phyloP scores from a whole-genome alignment of 768 basidiomycete species.

The Amanita pallidorosea region DNA sequence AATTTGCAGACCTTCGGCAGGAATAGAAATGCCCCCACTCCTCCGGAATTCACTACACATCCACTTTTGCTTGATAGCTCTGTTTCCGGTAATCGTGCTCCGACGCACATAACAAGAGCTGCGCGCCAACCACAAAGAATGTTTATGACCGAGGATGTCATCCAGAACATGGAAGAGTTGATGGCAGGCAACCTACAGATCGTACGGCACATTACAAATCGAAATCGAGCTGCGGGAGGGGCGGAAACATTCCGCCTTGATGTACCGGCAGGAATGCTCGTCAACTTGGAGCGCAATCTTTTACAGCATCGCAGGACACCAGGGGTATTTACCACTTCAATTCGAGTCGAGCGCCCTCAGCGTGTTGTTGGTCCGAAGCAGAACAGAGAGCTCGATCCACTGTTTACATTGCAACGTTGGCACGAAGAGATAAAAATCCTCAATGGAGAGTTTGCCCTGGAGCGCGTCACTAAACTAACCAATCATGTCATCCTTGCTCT shows the following conservation, averaged over 20 bases:
- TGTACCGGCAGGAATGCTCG: slow-evolving; percentile 53
- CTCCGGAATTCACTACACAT: slow-evolving; percentile 68
- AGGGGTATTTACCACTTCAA: slow-evolving; percentile 39
- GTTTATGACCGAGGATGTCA: slow-evolving; percentile 43
- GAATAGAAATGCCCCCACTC: slow-evolving; percentile 37
- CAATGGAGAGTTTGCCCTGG: slow-evolving; percentile 62
- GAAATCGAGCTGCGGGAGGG: slow-evolving; percentile 38
- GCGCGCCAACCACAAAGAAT: slow-evolving; percentile 49
- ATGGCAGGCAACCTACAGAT: slow-evolving; percentile 77
- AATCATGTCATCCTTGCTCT: slow-evolving; percentile 68
- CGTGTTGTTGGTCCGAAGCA: slow-evolving; percentile 29
- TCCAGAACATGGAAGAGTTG: slow-evolving; percentile 72
- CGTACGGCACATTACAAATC: slow-evolving; percentile 71
- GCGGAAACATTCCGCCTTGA: slow-evolving; percentile 71
- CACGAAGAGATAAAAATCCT: slow-evolving; percentile 77
- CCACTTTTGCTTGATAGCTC: slow-evolving; percentile 69
- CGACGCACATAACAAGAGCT: slow-evolving; percentile 33
- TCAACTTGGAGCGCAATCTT: slow-evolving; percentile 47
- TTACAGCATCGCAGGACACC: slow-evolving; percentile 38
- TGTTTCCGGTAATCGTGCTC: slow-evolving; percentile 27
- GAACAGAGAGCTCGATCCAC: slow-evolving; percentile 62
- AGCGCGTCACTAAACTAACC: slow-evolving; percentile 53
- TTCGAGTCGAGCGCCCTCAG: slow-evolving; percentile 50
- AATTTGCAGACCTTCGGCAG: slow-evolving; percentile 56
- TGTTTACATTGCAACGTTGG: slow-evolving; percentile 83